Percentiles rank a stretch among this genome's conserved stretches.
These are phyloP conservation scores for Mycena rebaudengoi DNA, from an alignment of 768 basidiomycete genomes.

Conservation along the genomic window DNA sequence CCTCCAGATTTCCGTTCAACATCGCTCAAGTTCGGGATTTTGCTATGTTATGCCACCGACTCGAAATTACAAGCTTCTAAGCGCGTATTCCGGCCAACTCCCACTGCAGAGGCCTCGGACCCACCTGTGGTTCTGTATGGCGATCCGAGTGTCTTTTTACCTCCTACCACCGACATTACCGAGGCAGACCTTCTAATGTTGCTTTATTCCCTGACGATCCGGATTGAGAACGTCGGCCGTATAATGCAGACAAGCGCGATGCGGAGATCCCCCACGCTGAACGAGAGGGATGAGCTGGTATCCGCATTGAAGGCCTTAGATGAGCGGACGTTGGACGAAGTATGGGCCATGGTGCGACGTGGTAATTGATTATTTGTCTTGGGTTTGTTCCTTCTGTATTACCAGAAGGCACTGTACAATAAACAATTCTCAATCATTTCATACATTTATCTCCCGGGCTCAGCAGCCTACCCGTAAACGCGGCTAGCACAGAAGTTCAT, in stretches of 20 bases:
- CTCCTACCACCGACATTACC: slow-evolving; percentile 71
- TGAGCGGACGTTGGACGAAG: slow-evolving; percentile 54
- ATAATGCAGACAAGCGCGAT: slow-evolving; percentile 38
- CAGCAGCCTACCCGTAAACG: too few relatives aligned
- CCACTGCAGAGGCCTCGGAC: slow-evolving; percentile 61
- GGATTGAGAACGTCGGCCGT: slow-evolving; percentile 77
- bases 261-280: slow-evolving; percentile 7
- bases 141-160: slow-evolving; percentile 69
- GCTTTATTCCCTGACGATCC: slow-evolving; percentile 74
- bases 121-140: slow-evolving; percentile 54
- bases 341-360: slow-evolving; percentile 46
- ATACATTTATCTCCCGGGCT: too few relatives aligned
- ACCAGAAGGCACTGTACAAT: too few relatives aligned
- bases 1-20: slow-evolving; percentile 59
- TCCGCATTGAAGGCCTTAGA: slow-evolving; percentile 50
- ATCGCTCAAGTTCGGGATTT: slow-evolving; percentile 77
- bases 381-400: too few relatives aligned
- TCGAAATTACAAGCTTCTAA: slow-evolving; percentile 85
- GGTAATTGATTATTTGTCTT: too few relatives aligned
- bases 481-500: too few relatives aligned
- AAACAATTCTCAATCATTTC: too few relatives aligned
- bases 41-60: slow-evolving; percentile 73
- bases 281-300: slow-evolving; percentile 39
- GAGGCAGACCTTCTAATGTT: slow-evolving; percentile 76
- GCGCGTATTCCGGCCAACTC: too few relatives aligned